Evolutionary conservation across 768 basidiomycete genomes (phyloP), one percentile per base, ranked within the genome.

Genomic region (Lyophyllum semitale): DNA sequence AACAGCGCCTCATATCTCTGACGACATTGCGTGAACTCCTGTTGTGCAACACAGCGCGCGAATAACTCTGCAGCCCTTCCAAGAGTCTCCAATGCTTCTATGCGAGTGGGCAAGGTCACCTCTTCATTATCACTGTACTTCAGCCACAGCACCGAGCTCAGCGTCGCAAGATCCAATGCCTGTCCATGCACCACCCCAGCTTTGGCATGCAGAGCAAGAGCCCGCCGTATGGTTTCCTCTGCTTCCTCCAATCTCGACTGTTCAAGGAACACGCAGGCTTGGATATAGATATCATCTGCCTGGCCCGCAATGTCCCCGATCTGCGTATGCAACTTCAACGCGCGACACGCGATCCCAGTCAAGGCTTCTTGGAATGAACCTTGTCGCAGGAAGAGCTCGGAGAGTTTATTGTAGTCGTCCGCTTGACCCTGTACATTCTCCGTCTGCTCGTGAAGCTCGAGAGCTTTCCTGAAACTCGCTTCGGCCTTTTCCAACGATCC

Each of bases 201-300:
- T 17, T 45, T 52, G 13, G 18, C 58, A 35, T 69, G 66, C 3
- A 67, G 20, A 12, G 58, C 58, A 17, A 66, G 51, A 2, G 68
- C 68, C 30, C 58, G 44, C 29, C 58, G 57, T 9, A 66, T 54
- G 3, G 58, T 48, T 8, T 48, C 40, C 23, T 67, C 66, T 4
- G 68, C 64, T 18, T 67, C 64, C 1, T 53, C 27, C 17, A 64
- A 51, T 29, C 63, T 55, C 15, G 45, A 51, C 40, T 64, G 62
- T 23, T 62, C 55, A 7, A 66, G 55, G 54, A 60, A 66, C 18
- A 67, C 59, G 26, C 60, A 60, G 12, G 60, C 63, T 53, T 65
- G 68, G 11, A 67, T 45, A 49, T 66, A 65, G 18, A 69, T 33
- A 51, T 65, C 68, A 46, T 69, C 60, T 15, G 61, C 66, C 54